These are phyloP conservation scores for Rhizopogon hawkerae DNA, from an alignment of 1,284 basidiomycete genomes.

Conservation along the genomic window DNA sequence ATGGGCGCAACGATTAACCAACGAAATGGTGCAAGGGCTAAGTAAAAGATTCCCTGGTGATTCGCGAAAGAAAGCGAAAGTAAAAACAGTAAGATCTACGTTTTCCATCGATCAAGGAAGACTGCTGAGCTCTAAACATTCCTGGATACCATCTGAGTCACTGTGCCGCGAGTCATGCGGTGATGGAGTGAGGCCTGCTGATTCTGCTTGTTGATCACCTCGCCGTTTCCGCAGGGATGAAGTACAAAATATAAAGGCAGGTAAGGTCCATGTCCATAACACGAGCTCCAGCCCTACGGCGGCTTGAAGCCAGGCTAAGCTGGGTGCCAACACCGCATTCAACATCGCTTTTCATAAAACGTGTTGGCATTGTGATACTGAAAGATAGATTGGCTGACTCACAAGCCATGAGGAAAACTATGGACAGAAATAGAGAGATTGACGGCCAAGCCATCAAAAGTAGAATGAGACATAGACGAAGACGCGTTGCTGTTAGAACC, in stretches of 20 bases:
- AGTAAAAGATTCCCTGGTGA: too few species aligned
- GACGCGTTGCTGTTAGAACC: not conserved
- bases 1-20: too few species aligned
- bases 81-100: not conserved
- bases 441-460: conserved; percentile 1
- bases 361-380: not conserved
- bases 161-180: not conserved
- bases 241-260: not conserved
- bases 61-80: too few species aligned
- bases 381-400: not conserved
- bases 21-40: too few species aligned
- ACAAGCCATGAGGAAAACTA: not conserved
- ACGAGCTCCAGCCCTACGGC: not conserved
- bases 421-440: not conserved
- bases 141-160: not conserved
- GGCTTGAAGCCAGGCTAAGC: not conserved
- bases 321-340: not conserved
- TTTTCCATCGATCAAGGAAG: not conserved
- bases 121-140: not conserved
- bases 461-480: conserved; percentile 1
- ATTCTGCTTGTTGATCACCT: not conserved
- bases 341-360: not conserved
- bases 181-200: not conserved
- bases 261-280: not conserved
- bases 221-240: not conserved